Evolutionary conservation across 805 yeast genomes (phyloP).

Genomic region (Lachancea dasiensis): DNA sequence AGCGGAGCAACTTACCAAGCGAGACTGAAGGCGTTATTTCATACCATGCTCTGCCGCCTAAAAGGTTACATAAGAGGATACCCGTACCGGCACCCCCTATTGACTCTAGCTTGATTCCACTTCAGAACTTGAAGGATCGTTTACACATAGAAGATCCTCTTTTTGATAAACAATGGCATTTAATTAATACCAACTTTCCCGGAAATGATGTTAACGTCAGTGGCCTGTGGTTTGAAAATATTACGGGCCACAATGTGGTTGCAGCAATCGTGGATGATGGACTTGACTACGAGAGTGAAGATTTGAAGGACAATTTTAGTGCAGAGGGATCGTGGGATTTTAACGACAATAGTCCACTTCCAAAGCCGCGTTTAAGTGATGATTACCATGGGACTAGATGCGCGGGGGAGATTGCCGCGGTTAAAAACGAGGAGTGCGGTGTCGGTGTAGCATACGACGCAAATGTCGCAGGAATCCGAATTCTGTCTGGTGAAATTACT

Average conservation of each 20-base stretch:
- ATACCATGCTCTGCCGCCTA: constrained; percentile 51
- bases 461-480: constrained; percentile 83
- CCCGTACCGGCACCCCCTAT: constrained; percentile 44
- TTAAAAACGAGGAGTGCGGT: constrained; percentile 81
- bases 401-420: constrained; percentile 95
- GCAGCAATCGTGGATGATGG: constrained; percentile 95
- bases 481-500: constrained; percentile 72
- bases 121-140: constrained; percentile 42
- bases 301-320: constrained; percentile 63
- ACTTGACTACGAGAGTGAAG: constrained; percentile 71
- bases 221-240: constrained; percentile 75
- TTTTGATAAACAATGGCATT: constrained; percentile 87
- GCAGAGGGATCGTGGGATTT: constrained; percentile 89
- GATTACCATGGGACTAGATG: constrained; percentile 97
- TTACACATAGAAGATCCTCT: constrained; percentile 74
- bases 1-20: constrained; percentile 5
- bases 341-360: constrained; percentile 67
- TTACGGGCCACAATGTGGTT: constrained; percentile 76
- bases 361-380: constrained; percentile 72
- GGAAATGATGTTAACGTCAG: constrained; percentile 85
- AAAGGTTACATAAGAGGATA: constrained; percentile 46
- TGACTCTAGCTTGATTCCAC: constrained; percentile 48
- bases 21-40: constrained; percentile 29
- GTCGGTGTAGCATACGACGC: constrained; percentile 91
- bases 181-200: constrained; percentile 64